Evolutionary conservation across 2,329 filamentous ascomycete genomes (phyloP), one percentile per base, ranked within the genome.

Genomic region (Xylaria sp.): DNA sequence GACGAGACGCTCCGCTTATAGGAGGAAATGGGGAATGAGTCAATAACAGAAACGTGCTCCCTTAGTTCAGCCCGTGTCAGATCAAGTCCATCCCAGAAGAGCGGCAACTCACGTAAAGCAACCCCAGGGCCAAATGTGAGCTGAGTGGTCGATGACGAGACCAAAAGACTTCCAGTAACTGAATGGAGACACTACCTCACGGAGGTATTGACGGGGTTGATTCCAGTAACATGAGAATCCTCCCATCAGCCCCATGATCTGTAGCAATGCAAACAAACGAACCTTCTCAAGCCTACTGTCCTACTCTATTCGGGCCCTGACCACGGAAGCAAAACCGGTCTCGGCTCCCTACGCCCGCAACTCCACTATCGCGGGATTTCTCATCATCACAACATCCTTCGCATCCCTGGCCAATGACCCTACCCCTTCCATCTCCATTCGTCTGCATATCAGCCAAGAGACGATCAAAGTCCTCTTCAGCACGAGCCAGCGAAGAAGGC

Each of bases 381-480:
- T 66, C 54, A 13, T 56, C 51, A 20, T 37, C 46, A 34, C 3
- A 46, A n/a, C 46, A 37, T 23, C n/a, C 25, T 10, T 55, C 46
- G 37, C 46, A 52, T n/a, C 37, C 41, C 44, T n/a, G n/a, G 48
- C 48, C 13, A 6, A 13, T 44, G 25, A 15, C 39, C 6, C 23
- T 10, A 18, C 15, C 25, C n/a, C 9, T 12, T 8, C 20, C n/a
- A 39, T 1, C 20, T 8, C 15, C 23, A 46, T 3, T 12, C 48
- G 44, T 48, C 20, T 56, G 56, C 61, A 59, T 65, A 9, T 61
- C 58, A 13, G 63, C 57, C 18, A 56, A 12, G 18, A 66, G 56
- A 13, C 63, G 63, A 62, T 72, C 60, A 6, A 51, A 69, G 5
- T 70, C 63, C 39, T 70, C 56, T 13, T 64, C 63, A 1, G 63